Percentiles rank a stretch among this genome's conserved stretches.
Conservation (phyloP, 2,329 filamentous ascomycete genomes). For the Exophiala spinifera region DNA sequence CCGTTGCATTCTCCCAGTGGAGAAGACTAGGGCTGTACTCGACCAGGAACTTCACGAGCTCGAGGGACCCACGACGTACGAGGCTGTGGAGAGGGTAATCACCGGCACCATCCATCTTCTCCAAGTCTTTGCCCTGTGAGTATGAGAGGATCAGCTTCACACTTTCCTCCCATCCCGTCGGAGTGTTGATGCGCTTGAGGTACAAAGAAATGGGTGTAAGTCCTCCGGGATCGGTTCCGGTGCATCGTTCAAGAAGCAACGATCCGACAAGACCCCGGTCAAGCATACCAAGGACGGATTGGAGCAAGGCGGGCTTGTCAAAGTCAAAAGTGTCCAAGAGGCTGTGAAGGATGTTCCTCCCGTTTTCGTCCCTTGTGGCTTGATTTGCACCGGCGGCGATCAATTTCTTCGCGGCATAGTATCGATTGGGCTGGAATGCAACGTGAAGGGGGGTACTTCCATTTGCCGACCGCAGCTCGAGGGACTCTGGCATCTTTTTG, state of each 20-base stretch:
- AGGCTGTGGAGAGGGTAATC: conserved; percentile 43
- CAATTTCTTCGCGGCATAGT: conserved; percentile 58
- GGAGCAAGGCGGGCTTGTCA: conserved; percentile 44
- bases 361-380: conserved; percentile 56
- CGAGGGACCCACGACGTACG: conserved; percentile 34
- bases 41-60: conserved; percentile 60
- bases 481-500: conserved; percentile 56
- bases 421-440: conserved; percentile 58
- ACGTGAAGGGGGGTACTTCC: conserved; percentile 63
- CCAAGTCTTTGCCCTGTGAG: conserved; percentile 54
- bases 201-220: conserved; percentile 64
- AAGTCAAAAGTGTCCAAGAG: conserved; percentile 37
- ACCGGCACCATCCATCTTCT: conserved; percentile 43
- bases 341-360: conserved; percentile 68
- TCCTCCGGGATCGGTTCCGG: conserved; percentile 50
- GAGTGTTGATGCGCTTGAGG: conserved; percentile 37
- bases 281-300: conserved; percentile 61
- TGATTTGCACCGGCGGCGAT: conserved; percentile 69
- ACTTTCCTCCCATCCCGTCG: conserved; percentile 32
- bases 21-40: conserved; percentile 58
- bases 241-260: conserved; percentile 42
- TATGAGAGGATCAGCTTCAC: conserved; percentile 51
- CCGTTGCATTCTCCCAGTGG: conserved; percentile 71
- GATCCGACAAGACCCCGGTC: conserved; percentile 47
- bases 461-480: conserved; percentile 59